phyloP scores from a whole-genome alignment of 2,329 filamentous ascomycete genomes.

The Neonectria magnoliae region DNA sequence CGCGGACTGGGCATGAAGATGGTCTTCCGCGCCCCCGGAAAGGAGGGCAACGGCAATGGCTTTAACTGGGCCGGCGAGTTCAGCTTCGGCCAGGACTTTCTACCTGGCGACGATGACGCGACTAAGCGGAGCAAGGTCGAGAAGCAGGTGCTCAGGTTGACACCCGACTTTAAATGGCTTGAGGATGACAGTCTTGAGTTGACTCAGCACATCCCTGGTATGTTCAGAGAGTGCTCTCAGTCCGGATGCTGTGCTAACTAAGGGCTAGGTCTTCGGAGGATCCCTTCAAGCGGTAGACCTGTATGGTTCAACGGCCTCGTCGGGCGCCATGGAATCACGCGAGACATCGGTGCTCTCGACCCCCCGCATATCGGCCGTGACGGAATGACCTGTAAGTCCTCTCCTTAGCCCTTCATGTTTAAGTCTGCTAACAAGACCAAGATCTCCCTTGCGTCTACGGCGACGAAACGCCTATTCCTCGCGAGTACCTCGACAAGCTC shows the following conservation, averaged over 20 bases:
- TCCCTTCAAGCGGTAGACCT: slow-evolving; percentile 15
- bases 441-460: slow-evolving; percentile 15
- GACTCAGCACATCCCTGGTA: slow-evolving; percentile 29
- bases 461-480: slow-evolving; percentile 13
- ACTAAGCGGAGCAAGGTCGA: slow-evolving; percentile 21
- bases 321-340: slow-evolving; percentile 17
- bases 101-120: slow-evolving; percentile 10
- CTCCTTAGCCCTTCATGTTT: neutral
- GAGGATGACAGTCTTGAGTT: slow-evolving; percentile 27
- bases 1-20: slow-evolving; percentile 26
- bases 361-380: slow-evolving; percentile 8
- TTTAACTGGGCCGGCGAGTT: slow-evolving; percentile 30
- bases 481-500: slow-evolving; percentile 16
- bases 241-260: neutral
- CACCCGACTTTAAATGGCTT: slow-evolving; percentile 22
- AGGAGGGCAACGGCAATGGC: slow-evolving; percentile 23
- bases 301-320: slow-evolving; percentile 23
- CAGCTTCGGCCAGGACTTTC: slow-evolving; percentile 24
- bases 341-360: slow-evolving; percentile 17
- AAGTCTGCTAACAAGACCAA: neutral
- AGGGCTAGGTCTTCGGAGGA: slow-evolving; percentile 3
- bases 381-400: slow-evolving; percentile 17
- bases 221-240: neutral
- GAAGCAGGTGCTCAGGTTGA: slow-evolving; percentile 25
- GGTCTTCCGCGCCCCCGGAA: slow-evolving; percentile 23